Evolutionary conservation across 768 basidiomycete genomes (phyloP).

Genomic region (Suillus fuscotomentosus): DNA sequence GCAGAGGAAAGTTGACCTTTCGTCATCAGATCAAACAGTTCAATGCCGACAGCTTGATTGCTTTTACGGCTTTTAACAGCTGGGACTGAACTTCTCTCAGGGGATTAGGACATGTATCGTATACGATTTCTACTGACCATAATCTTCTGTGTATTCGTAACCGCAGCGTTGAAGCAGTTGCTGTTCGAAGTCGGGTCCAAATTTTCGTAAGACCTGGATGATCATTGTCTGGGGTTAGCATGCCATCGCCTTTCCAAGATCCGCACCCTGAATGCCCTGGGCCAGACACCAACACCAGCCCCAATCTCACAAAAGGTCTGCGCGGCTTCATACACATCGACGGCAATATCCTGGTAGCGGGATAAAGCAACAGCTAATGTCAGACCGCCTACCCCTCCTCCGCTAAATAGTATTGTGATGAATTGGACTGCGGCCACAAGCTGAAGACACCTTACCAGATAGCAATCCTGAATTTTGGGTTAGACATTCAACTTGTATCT

Average conservation of each 20-base stretch:
- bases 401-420: slow-evolving; percentile 23
- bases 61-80: slow-evolving; percentile 59
- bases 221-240: neutral
- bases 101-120: neutral
- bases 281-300: slow-evolving; percentile 55
- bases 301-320: slow-evolving; percentile 51
- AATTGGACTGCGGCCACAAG: neutral
- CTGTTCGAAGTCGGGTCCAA: slow-evolving; percentile 17
- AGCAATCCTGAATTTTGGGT: slow-evolving; percentile 23
- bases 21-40: slow-evolving; percentile 54
- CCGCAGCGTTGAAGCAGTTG: slow-evolving; percentile 18
- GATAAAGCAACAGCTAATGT: slow-evolving; percentile 36
- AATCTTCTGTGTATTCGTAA: slow-evolving; percentile 19
- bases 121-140: slow-evolving; percentile 12
- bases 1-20: slow-evolving; percentile 43
- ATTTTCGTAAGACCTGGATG: slow-evolving; percentile 20
- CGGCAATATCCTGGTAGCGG: slow-evolving; percentile 49
- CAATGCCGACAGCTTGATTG: slow-evolving; percentile 53
- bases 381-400: slow-evolving; percentile 42
- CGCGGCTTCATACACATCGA: slow-evolving; percentile 56
- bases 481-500: slow-evolving; percentile 12
- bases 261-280: slow-evolving; percentile 29
- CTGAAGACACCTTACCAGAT: slow-evolving; percentile 20
- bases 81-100: slow-evolving; percentile 36
- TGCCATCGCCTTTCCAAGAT: neutral